Evolutionary conservation across 805 yeast species (phyloP), one percentile per base, ranked within the genome.

Genomic region (Zygotorulaspora danielsina): DNA sequence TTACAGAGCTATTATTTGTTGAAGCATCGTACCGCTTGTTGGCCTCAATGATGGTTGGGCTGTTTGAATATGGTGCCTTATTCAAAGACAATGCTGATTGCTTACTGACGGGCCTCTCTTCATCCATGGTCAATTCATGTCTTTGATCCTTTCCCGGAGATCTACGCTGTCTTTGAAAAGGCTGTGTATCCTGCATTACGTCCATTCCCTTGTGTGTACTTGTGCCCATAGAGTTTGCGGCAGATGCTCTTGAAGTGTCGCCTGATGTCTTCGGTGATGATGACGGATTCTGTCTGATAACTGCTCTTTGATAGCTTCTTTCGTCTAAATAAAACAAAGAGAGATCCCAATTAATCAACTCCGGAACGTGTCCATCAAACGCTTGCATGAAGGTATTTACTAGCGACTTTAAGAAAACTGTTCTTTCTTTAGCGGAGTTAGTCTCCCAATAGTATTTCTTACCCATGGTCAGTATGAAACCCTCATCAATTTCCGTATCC

Each of bases 381-480:
- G 76, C 76, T 48, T 73, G 74, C 45, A 73, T 69, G 52, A 66
- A 81, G 19, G 76, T 67, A 34, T 75, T 71, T 6, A 79, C 56
- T 5, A 81, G 45, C 6, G 76, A 69, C 6, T 71, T 70, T 13
- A 78, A 64, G 61, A 82, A 81, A 2, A 75, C 79, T 7, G 72
- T 69, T 44, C 81, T 70, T 48, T 78, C 87, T 39, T 72, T 71
- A 1, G 78, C 65, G 0, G 77, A 61, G 39, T 70, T 66, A 1
- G 85, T 78, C 46, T 73, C 79, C 97, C 97, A 89, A 63, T 79
- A 89, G 60, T 89, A 90, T 32, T 72, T 77, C 55, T 88, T 89
- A 28, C 83, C 83, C 56, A 90, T 70, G 12, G 67, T 67, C 38
- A 84, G 66, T 0, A 72, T 45, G 41, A 84, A 69, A 2, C 89